These are phyloP conservation scores for Emericellopsis cladophorae DNA, from an alignment of 2,329 filamentous ascomycete genomes.

Conservation along the genomic window DNA sequence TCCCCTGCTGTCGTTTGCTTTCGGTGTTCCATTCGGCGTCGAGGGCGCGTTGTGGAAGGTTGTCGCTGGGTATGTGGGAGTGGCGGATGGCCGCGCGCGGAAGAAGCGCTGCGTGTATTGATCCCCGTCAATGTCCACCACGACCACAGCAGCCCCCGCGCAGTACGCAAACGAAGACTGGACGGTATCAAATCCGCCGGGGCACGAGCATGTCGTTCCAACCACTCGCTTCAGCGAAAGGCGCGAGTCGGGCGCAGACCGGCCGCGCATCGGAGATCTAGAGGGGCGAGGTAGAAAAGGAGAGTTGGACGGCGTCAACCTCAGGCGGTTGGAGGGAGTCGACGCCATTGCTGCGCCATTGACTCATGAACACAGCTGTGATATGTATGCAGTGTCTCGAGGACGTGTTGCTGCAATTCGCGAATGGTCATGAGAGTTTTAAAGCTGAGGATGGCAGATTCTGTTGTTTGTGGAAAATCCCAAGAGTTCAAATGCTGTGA, in stretches of 20 bases:
- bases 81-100: constrained; percentile 66
- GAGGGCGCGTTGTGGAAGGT: constrained; percentile 37
- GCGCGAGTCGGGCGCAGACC: constrained; percentile 36
- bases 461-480: neutral
- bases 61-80: constrained; percentile 49
- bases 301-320: constrained; percentile 66
- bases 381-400: neutral
- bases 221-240: constrained; percentile 75
- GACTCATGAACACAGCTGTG: constrained; percentile 12
- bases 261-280: constrained; percentile 47
- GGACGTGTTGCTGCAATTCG: neutral
- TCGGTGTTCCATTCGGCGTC: constrained; percentile 39
- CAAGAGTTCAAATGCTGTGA: neutral
- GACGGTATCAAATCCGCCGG: constrained; percentile 77
- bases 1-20: constrained; percentile 52
- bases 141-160: constrained; percentile 84
- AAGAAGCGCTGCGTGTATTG: constrained; percentile 73
- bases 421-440: neutral
- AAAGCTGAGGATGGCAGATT: neutral
- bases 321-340: constrained; percentile 46
- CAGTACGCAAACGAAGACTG: constrained; percentile 76
- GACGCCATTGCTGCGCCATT: constrained; percentile 47
- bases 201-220: constrained; percentile 75
- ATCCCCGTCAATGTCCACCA: constrained; percentile 65
- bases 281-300: constrained; percentile 51